phyloP scores from a whole-genome alignment of 78 protist species.

The Capsaspora owczarzaki region DNA sequence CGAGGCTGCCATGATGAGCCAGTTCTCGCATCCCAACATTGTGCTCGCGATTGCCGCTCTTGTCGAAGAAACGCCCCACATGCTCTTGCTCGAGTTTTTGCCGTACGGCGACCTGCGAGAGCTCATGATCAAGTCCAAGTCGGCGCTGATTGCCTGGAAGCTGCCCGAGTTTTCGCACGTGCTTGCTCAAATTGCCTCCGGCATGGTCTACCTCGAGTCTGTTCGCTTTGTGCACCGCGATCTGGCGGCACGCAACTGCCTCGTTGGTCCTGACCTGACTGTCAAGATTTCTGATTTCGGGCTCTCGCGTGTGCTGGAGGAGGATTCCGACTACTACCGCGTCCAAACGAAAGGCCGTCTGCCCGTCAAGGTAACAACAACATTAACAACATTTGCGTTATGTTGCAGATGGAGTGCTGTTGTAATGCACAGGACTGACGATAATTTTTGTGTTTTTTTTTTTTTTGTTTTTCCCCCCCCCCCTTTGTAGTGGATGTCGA shows the following conservation, averaged over 20 bases:
- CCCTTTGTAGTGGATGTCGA: background rate
- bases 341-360: background rate
- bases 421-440: too few species aligned
- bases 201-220: background rate
- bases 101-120: background rate
- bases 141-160: background rate
- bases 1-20: background rate
- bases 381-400: too few species aligned
- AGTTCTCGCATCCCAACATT: background rate
- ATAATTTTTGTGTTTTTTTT: too few species aligned
- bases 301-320: background rate
- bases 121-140: background rate
- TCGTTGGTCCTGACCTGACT: background rate
- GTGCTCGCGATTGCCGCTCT: background rate
- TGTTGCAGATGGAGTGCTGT: background rate
- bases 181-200: background rate
- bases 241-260: constrained; percentile 9
- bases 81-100: background rate
- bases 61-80: background rate
- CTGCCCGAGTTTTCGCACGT: background rate
- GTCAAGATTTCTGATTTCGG: background rate
- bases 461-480: too few species aligned
- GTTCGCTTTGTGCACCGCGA: background rate
- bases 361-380: background rate
- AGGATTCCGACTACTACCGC: background rate